These are phyloP conservation scores for Gossypium stocksii DNA, from an alignment of 345 rosid species.

Conservation along the genomic window DNA sequence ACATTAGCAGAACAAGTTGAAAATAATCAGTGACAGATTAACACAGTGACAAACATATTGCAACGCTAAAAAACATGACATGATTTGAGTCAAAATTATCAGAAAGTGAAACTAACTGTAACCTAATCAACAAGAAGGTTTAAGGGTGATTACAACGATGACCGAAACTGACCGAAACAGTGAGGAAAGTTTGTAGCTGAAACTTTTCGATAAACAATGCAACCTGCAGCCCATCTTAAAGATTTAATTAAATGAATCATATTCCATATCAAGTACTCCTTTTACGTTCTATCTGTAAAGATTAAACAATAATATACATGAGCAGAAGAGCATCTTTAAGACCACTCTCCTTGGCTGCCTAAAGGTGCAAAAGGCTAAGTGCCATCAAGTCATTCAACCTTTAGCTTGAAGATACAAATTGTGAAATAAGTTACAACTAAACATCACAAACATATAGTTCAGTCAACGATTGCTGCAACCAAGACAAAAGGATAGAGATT, in stretches of 20 bases:
- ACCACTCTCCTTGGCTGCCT: neutral
- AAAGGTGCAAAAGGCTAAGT: neutral
- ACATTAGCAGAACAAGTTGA: neutral
- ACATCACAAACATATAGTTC: neutral
- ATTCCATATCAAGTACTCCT: neutral
- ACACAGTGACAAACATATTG: neutral
- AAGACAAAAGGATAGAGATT: neutral
- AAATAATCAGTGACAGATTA: neutral
- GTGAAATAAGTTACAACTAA: neutral
- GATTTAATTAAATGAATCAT: neutral
- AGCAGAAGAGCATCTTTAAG: neutral
- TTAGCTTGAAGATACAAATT: neutral
- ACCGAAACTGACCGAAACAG: neutral
- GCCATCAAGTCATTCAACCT: neutral
- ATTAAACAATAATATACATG: neutral
- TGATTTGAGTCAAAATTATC: neutral
- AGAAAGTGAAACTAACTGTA: neutral
- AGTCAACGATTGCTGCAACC: neutral
- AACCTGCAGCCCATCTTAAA: neutral
- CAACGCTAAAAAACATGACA: neutral
- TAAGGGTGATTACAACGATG: neutral
- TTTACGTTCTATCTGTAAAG: neutral
- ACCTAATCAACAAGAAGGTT: neutral
- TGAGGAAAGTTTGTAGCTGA: neutral
- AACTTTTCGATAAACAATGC: neutral